Conservation (phyloP, 2,329 filamentous ascomycete genomes). For the Cyphellophora europaea region DNA sequence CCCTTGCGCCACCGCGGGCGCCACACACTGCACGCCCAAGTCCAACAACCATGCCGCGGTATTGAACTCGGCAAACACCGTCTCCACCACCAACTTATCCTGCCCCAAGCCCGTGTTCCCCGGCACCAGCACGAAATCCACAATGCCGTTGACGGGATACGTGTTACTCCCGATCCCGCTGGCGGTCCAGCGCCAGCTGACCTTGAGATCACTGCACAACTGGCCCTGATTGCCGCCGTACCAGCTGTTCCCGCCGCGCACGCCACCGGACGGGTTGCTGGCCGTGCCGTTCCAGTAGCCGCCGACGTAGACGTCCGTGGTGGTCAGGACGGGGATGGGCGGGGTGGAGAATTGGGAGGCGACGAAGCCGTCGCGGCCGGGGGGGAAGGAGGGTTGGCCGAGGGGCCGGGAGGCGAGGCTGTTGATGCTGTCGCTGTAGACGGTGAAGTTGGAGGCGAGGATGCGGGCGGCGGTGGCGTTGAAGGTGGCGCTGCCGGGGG, state of each 20-base stretch:
- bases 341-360: conserved; percentile 19
- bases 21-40: conserved; percentile 8
- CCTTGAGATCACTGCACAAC: neutral
- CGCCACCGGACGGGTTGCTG: conserved; percentile 21
- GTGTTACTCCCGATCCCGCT: neutral
- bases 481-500: neutral
- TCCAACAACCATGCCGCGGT: conserved; percentile 14
- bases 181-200: neutral
- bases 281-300: conserved; percentile 8
- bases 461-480: conserved; percentile 6
- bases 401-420: conserved; percentile 19
- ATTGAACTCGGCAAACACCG: conserved; percentile 27
- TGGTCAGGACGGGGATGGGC: conserved; percentile 20
- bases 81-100: conserved; percentile 23
- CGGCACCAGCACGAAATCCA: conserved; percentile 18
- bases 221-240: conserved; percentile 14
- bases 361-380: conserved; percentile 22
- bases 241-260: conserved; percentile 24
- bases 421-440: conserved; percentile 27
- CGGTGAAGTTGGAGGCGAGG: conserved; percentile 21
- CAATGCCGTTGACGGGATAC: conserved; percentile 23
- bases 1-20: no score
- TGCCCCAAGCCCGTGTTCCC: conserved; percentile 9
- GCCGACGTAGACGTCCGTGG: neutral
- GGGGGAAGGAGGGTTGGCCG: conserved; percentile 22